Conservation (phyloP, 345 rosid species). For the Salix udensis region DNA sequence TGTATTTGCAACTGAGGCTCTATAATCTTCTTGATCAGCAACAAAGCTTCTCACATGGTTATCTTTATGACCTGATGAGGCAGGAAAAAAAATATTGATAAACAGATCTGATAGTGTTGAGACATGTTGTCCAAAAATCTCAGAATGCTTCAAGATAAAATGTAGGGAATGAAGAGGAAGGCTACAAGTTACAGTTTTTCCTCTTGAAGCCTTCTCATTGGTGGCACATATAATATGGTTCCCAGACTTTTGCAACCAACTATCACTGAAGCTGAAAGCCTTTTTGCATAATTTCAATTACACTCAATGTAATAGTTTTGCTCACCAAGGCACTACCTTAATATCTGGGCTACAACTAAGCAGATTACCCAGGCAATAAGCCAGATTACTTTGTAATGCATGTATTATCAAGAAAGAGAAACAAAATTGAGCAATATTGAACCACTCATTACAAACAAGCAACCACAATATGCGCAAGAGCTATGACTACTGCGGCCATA, state of each 20-base stretch:
- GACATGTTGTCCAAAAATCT: not conserved
- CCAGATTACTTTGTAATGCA: not conserved
- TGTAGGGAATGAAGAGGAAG: not conserved
- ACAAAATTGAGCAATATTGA: not conserved
- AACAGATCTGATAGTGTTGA: not conserved
- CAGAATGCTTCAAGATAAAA: not conserved
- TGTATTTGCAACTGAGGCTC: conserved; percentile 28
- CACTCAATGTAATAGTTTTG: not conserved
- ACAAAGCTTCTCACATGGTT: conserved; percentile 30
- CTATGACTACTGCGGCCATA: not conserved
- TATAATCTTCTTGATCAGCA: conserved; percentile 49
- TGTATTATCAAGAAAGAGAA: not conserved
- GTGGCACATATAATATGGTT: not conserved
- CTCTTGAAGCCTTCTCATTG: not conserved
- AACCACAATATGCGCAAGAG: not conserved
- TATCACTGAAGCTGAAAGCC: not conserved
- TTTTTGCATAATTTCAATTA: not conserved
- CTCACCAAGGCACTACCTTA: not conserved
- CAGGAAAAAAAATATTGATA: conserved; percentile 7
- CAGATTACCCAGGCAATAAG: not conserved
- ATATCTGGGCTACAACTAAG: not conserved
- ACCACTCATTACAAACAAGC: not conserved
- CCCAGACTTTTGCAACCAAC: not conserved
- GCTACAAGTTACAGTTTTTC: not conserved
- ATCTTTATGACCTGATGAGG: conserved; percentile 47